Conservation (phyloP, 805 yeast genomes). For the Candida coleopterorum region DNA sequence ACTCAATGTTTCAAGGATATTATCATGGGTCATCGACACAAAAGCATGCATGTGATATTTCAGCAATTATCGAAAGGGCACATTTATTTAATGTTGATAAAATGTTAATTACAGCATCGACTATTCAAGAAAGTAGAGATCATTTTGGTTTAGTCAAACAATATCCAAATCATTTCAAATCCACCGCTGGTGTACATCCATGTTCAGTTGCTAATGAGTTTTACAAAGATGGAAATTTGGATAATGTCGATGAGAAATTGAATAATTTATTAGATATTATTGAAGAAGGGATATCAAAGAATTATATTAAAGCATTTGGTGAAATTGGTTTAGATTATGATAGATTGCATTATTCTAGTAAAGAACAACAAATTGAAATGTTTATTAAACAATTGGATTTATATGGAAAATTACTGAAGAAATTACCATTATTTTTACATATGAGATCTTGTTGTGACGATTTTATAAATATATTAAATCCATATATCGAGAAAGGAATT, state of each 20-base stretch:
- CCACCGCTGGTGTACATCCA: slow-evolving; percentile 95
- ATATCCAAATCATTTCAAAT: slow-evolving; percentile 33
- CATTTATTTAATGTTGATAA: slow-evolving; percentile 56
- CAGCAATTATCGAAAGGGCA: slow-evolving; percentile 63
- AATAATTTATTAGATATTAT: slow-evolving; percentile 46
- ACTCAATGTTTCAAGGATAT: slow-evolving; percentile 77
- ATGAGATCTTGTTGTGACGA: slow-evolving; percentile 85
- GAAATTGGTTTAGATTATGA: slow-evolving; percentile 96
- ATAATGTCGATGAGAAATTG: slow-evolving; percentile 40
- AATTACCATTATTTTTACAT: slow-evolving; percentile 81
- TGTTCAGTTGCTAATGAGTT: slow-evolving; percentile 61
- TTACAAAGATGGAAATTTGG: slow-evolving; percentile 19
- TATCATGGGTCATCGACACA: slow-evolving; percentile 58
- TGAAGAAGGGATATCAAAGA: slow-evolving; percentile 40
- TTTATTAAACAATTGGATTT: slow-evolving; percentile 73
- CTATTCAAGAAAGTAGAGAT: slow-evolving; percentile 58
- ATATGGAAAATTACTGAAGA: slow-evolving; percentile 38
- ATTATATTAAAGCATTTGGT: slow-evolving; percentile 77
- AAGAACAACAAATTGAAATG: slow-evolving; percentile 59
- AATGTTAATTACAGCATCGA: slow-evolving; percentile 81
- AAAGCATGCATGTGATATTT: slow-evolving; percentile 64
- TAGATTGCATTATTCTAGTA: slow-evolving; percentile 70
- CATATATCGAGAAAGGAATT: slow-evolving; percentile 48
- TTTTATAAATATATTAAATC: slow-evolving; percentile 59
- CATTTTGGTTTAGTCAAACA: slow-evolving; percentile 53